Evolutionary conservation across 2,329 filamentous ascomycete genomes (phyloP).

Genomic region (Scopulariopsis brevicaulis): DNA sequence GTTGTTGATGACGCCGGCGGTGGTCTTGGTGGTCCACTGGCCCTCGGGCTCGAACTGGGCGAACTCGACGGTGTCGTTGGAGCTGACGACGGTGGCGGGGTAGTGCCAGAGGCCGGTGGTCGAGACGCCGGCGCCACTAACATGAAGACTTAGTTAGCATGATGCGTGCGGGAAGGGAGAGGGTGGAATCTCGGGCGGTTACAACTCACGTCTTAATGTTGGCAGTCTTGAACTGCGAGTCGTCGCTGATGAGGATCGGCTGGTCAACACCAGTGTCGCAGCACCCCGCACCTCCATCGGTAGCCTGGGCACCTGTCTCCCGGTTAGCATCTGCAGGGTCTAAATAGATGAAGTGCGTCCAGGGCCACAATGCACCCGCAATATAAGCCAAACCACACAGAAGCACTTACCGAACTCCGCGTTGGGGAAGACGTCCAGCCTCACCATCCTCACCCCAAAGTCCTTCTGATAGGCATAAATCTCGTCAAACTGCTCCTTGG

Average conservation of each 20-base stretch:
- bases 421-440: conserved; percentile 44
- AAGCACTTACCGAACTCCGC: conserved; percentile 30
- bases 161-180: not conserved
- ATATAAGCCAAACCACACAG: too few species aligned
- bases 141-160: not conserved
- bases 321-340: not conserved
- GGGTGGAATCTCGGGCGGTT: not conserved
- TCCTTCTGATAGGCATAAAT: conserved; percentile 44
- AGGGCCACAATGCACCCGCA: too few species aligned
- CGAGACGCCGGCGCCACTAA: conserved; percentile 28
- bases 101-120: conserved; percentile 46
- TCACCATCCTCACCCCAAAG: conserved; percentile 50
- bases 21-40: conserved; percentile 22
- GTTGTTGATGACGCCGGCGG: conserved; percentile 48
- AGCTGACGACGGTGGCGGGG: conserved; percentile 41
- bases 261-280: conserved; percentile 36
- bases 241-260: conserved; percentile 40
- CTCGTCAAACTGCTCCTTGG: conserved; percentile 40
- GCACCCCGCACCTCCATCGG: conserved; percentile 22
- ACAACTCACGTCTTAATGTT: conserved; percentile 33
- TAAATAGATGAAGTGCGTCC: not conserved
- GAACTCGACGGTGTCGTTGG: conserved; percentile 39
- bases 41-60: conserved; percentile 38
- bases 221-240: conserved; percentile 38
- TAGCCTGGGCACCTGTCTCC: not conserved